Base-by-base conservation (phyloP, 352 stramenopile species). In the Globisporangium mamillatum region DNA sequence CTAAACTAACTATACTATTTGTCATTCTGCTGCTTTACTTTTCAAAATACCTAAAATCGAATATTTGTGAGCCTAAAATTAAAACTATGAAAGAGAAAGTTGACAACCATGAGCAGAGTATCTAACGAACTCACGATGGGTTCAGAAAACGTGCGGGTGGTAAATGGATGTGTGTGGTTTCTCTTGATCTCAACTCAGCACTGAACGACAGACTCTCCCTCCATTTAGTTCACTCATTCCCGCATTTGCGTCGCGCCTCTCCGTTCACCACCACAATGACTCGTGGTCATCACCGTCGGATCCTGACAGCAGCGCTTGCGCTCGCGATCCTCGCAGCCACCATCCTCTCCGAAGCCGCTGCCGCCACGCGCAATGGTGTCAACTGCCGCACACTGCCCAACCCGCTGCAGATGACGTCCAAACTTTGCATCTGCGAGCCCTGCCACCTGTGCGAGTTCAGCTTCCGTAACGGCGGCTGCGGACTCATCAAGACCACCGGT, bases 381-480 rank as follows among this genome's bases (percentile, higher is more conserved):
- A 54, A 65, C 16, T 75, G 60, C 55, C 66, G 64, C 16, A 20
- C 4, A 22, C 60, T 69, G 8, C 10, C 27, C 25, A 75, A 53
- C 34, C 29, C 64, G 1, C 59, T 68, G 46, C 55, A 70, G 24
- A 73, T 75, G 34, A 27, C 74, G n/a, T 68, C 57, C 22, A 52
- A 63, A 27, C 22, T 60, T 18, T 87, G 75, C 69, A 71, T 84
- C 18, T 87, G 79, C 61, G 7, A 63, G 46, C 75, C 79, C 14
- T 85, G 75, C 65, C 60, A 77, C 55, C 58, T 75, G 24, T 86
- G 80, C 68, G 63, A 74, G 57, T 76, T 75, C 61, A 72, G 64
- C 38, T 62, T 70, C 52, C 14, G 10, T 12, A 64, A 62, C 12
- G 24, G 64, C n/a, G 32, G 53, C 9, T 85, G 77, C 57, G 57